Evolutionary conservation across 257 asterid species (phyloP).

Genomic region (Eucommia ulmoides): DNA sequence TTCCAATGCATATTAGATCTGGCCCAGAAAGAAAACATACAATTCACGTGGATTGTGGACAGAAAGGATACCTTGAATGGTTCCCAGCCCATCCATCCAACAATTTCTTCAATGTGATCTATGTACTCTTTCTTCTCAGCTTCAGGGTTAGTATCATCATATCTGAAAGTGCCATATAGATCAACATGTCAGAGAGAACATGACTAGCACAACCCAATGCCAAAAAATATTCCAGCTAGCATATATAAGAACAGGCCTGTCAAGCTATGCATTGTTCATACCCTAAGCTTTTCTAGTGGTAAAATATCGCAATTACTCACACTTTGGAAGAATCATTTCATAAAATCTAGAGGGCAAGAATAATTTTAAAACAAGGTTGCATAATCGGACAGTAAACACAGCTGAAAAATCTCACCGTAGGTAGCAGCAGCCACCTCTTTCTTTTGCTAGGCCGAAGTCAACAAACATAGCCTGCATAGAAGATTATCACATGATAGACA

Average conservation of each 20-base stretch:
- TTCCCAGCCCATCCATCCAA: constrained; percentile 97
- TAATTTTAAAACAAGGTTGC: too few relatives aligned
- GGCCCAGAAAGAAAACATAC: background rate
- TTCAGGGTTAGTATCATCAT: constrained; percentile 95
- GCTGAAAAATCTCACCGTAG: constrained; percentile 49
- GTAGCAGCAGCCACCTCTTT: constrained; percentile 90
- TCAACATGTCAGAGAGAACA: too few relatives aligned
- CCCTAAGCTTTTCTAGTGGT: too few relatives aligned
- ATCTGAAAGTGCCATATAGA: constrained; percentile 23
- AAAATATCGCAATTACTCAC: too few relatives aligned
- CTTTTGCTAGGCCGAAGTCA: constrained; percentile 93
- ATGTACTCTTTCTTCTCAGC: constrained; percentile 95
- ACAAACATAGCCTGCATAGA: constrained; percentile 91
- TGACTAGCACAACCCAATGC: too few relatives aligned
- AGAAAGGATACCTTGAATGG: constrained; percentile 61
- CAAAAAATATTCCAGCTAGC: too few relatives aligned
- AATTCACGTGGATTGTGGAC: constrained; percentile 3
- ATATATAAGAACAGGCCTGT: too few relatives aligned
- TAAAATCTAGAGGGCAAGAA: too few relatives aligned
- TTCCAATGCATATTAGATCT: constrained; percentile 9
- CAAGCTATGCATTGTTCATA: too few relatives aligned
- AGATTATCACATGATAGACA: constrained; percentile 1
- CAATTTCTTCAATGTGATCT: constrained; percentile 85
- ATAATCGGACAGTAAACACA: too few relatives aligned
- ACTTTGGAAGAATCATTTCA: too few relatives aligned